Evolutionary conservation across 2,329 filamentous ascomycete genomes (phyloP).

Genomic region (Talaromyces marneffei): DNA sequence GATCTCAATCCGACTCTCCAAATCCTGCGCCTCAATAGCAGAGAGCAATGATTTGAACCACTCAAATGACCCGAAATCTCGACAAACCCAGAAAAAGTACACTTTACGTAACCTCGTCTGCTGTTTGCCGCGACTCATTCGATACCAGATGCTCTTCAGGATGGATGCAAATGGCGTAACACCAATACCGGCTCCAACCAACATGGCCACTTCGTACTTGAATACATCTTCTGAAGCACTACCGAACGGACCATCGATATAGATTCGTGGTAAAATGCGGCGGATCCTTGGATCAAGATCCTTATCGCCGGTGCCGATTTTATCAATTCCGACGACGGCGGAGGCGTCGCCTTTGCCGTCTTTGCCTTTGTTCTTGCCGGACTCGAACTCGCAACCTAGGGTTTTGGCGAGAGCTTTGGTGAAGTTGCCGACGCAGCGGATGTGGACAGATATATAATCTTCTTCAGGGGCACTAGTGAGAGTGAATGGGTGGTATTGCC

Average conservation of each 20-base stretch:
- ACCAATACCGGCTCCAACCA: constrained; percentile 48
- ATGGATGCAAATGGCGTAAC: constrained; percentile 50
- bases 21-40: constrained; percentile 80
- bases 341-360: constrained; percentile 40
- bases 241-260: constrained; percentile 79
- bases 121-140: constrained; percentile 77
- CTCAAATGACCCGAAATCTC: constrained; percentile 81
- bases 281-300: constrained; percentile 65
- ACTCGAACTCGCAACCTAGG: constrained; percentile 69
- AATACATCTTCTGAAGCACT: constrained; percentile 84
- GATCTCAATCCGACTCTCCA: constrained; percentile 79
- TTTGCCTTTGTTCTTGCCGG: constrained; percentile 26
- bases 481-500: constrained; percentile 86
- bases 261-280: constrained; percentile 70
- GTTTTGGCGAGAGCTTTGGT: constrained; percentile 63
- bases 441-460: constrained; percentile 82
- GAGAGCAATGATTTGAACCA: constrained; percentile 81
- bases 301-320: constrained; percentile 40
- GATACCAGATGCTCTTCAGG: constrained; percentile 83
- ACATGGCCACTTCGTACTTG: constrained; percentile 47
- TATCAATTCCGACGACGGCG: constrained; percentile 64
- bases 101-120: constrained; percentile 76
- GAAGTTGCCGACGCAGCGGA: constrained; percentile 78
- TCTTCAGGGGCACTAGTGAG: constrained; percentile 82
- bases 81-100: constrained; percentile 90